Percentiles rank a stretch among this genome's conserved stretches.
Conservation (phyloP, 2,329 filamentous ascomycete species). For the Pseudocercospora musae region DNA sequence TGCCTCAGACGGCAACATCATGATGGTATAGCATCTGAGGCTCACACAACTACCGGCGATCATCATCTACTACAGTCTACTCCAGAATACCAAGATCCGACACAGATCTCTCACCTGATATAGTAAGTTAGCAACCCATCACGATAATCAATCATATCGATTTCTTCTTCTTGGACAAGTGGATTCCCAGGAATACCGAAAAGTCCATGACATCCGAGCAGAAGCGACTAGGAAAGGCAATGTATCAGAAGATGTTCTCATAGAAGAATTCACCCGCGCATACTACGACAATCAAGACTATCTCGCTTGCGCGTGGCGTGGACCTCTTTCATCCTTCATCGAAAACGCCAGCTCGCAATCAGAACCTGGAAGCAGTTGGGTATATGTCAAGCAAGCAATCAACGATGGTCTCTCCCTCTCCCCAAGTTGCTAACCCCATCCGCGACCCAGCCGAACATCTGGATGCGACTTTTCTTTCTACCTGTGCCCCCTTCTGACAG, state of each 20-base stretch:
- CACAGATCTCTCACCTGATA: too few relatives aligned
- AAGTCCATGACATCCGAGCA: neutral
- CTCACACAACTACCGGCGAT: neutral
- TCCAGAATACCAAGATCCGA: conserved; percentile 7
- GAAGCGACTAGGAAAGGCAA: too few relatives aligned
- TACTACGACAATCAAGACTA: neutral
- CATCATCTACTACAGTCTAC: neutral
- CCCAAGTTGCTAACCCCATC: neutral
- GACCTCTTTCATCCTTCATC: neutral
- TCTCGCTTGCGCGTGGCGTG: neutral
- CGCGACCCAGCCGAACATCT: neutral
- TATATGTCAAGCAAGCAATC: neutral
- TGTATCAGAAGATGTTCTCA: too few relatives aligned
- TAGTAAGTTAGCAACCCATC: too few relatives aligned
- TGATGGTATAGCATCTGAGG: neutral
- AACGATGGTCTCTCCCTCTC: neutral
- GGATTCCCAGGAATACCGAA: neutral
- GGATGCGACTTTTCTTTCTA: neutral
- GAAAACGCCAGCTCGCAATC: neutral
- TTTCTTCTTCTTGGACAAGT: neutral
- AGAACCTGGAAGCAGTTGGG: neutral
- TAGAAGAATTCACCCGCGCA: too few relatives aligned
- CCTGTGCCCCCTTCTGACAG: neutral
- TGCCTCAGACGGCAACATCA: too few relatives aligned
- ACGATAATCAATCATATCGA: neutral